Evolutionary conservation across 139 green algal species (phyloP).

Genomic region (Marvania coccoides): DNA sequence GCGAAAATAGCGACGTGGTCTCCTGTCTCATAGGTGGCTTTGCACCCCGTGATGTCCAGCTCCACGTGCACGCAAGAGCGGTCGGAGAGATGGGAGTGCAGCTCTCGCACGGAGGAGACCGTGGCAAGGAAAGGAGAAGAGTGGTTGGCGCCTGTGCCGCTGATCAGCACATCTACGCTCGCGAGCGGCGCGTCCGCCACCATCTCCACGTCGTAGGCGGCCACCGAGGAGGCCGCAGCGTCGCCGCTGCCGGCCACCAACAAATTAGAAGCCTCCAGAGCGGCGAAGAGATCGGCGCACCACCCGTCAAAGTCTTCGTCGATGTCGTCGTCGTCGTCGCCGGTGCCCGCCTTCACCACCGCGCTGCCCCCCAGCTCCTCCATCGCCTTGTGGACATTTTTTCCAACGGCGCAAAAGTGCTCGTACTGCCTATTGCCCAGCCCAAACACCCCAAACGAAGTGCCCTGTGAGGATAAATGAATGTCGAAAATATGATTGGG

Average conservation of each 20-base stretch:
- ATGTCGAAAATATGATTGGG: not conserved
- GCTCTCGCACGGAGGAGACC: constrained; percentile 60
- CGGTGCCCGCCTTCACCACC: constrained; percentile 61
- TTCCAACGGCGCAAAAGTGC: constrained; percentile 88
- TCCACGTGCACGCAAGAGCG: constrained; percentile 91
- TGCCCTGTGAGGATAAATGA: constrained; percentile 25
- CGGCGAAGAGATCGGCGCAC: constrained; percentile 48
- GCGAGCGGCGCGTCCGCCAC: constrained; percentile 11
- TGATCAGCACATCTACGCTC: constrained; percentile 7
- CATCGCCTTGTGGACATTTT: constrained; percentile 65
- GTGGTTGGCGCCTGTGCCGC: constrained; percentile 2
- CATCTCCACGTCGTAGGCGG: constrained; percentile 42
- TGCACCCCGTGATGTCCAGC: constrained; percentile 57
- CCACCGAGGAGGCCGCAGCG: constrained; percentile 6
- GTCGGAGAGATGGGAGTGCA: constrained; percentile 67
- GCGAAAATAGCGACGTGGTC: constrained; percentile 89
- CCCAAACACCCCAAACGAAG: constrained; percentile 84
- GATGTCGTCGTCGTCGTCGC: constrained; percentile 90
- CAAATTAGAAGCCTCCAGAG: constrained; percentile 46
- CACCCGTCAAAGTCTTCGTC: constrained; percentile 94
- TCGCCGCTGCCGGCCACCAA: constrained; percentile 11
- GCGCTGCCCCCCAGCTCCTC: constrained; percentile 53
- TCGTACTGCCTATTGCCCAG: constrained; percentile 98
- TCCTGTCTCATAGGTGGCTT: constrained; percentile 38
- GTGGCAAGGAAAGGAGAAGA: constrained; percentile 40